Evolutionary conservation across 2,329 filamentous ascomycete species (phyloP), one percentile per base, ranked within the genome.

Genomic region (Trichoderma brevicompactum): DNA sequence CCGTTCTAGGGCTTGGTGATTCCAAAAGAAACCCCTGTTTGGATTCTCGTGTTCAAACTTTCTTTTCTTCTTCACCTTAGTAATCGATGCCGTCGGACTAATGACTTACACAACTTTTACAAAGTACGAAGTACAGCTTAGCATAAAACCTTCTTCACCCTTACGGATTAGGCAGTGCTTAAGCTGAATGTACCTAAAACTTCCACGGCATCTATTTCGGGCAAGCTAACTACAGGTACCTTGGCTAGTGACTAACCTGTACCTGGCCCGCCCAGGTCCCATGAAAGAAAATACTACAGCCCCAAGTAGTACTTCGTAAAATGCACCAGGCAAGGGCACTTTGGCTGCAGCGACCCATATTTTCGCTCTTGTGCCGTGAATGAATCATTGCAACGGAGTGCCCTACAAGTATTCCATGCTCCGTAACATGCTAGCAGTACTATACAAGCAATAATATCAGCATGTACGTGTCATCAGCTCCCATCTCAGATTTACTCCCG

Each of bases 401-500:
- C 41, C 23, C 34, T 23, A 36, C 34, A 5, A 28, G 23, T 50
- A n/a, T 50, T 28, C 56, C 56, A 50, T 60, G 56, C 34, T 49
- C 43, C 17, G 32, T 5, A 46, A 15, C 52, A 32, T 34, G 28
- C 52, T 12, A 28, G 23, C 23, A 28, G 23, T 43, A n/a, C n/a
- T n/a, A n/a, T n/a, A n/a, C n/a, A n/a, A n/a, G n/a, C n/a, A n/a
- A n/a, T n/a, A n/a, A n/a, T n/a, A n/a, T n/a, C n/a, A n/a, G n/a
- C n/a, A n/a, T n/a, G 28, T 56, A 32, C 56, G 44, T 41, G 36
- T 60, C 56, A 50, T 60, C 44, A 46, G 38, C 43, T 34, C 56
- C 23, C 46, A 60, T 60, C 56, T 50, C 44, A 60, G 56, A 60
- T 60, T 60, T 32, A 34, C 36, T n/a, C 56, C 56, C 56, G 34